phyloP scores from a whole-genome alignment of 2,329 filamentous ascomycete genomes.

The Myriosclerotinia duriaeana region DNA sequence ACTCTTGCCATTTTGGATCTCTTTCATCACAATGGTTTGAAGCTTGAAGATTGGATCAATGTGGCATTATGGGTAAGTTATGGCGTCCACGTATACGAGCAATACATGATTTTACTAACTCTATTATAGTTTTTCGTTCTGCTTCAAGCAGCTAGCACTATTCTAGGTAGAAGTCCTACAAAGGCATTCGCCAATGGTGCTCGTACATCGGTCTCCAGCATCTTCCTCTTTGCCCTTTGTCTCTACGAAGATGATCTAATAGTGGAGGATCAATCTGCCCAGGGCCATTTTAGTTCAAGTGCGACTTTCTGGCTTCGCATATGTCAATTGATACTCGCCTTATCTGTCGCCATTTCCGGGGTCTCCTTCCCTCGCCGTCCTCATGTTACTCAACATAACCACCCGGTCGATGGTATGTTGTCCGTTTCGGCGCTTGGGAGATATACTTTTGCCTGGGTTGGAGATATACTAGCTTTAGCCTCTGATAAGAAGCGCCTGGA shows the following conservation, averaged over 20 bases:
- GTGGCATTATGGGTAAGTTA: conserved; percentile 62
- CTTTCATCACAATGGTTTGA: conserved; percentile 44
- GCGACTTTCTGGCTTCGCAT: conserved; percentile 49
- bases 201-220: conserved; percentile 50
- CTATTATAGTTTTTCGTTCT: conserved; percentile 49
- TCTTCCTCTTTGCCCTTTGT: conserved; percentile 47
- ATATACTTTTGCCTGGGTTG: conserved; percentile 66
- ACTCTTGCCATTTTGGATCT: conserved; percentile 55
- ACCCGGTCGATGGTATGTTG: conserved; percentile 61
- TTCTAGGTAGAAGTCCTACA: conserved; percentile 51
- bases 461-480: conserved; percentile 54
- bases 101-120: conserved; percentile 27
- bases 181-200: conserved; percentile 55
- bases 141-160: conserved; percentile 52
- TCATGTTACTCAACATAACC: conserved; percentile 59
- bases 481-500: conserved; percentile 59
- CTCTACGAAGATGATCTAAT: conserved; percentile 49
- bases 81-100: conserved; percentile 36
- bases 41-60: conserved; percentile 59
- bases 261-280: conserved; percentile 33
- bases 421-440: conserved; percentile 60
- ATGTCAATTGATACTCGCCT: conserved; percentile 47
- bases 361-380: conserved; percentile 65
- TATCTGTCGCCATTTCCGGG: conserved; percentile 51
- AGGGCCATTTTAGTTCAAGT: conserved; percentile 25